Base-by-base conservation (phyloP, 345 rosid species). In the Excoecaria agallocha region DNA sequence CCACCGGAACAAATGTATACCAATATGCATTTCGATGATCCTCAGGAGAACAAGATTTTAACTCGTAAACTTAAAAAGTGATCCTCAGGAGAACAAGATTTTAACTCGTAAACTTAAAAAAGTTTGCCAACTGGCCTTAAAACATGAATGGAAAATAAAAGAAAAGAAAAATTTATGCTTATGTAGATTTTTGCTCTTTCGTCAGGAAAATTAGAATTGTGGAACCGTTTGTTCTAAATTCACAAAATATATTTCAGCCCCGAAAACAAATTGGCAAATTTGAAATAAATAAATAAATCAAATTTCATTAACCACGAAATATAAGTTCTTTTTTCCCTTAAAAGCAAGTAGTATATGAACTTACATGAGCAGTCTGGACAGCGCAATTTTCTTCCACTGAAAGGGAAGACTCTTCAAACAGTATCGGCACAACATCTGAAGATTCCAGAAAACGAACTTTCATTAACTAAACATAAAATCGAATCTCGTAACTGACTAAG, bases 401-500 rank as follows among this genome's bases (percentile, higher is more conserved):
- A 71, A 69, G 78, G 8, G 91, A 64, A 75, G 80, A 73, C 25
- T 89, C 92, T 48, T 89, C 87, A 17, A 82, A 69, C 61, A 86
- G 78, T 43, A 88, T 77, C 38, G 97, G 92, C 73, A 85, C 79
- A 60, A 87, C 85, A 86, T 87, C 97, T 91, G 7, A 84, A 77
- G 71, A 67, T 22, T 10, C 30, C 72, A 80, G 45, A 22, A 63
- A 16, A 71, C 20, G 51, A 63, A 51, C 79, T 66, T 64, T n/a
- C 22, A 75, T 60, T 54, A 50, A 58, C 57, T 38, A 68, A 16
- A 24, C 25, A 65, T 58, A 39, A 37, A 15, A 69, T 13, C 17
- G 37, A 72, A 68, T 16, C 66, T 41, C 48, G 22, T 68, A 72
- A 57, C 12, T 20, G 25, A 58, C 61, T 38, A 46, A 25, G 62